Evolutionary conservation across 2,329 filamentous ascomycete species (phyloP).

Genomic region (Cryphonectria japonica): DNA sequence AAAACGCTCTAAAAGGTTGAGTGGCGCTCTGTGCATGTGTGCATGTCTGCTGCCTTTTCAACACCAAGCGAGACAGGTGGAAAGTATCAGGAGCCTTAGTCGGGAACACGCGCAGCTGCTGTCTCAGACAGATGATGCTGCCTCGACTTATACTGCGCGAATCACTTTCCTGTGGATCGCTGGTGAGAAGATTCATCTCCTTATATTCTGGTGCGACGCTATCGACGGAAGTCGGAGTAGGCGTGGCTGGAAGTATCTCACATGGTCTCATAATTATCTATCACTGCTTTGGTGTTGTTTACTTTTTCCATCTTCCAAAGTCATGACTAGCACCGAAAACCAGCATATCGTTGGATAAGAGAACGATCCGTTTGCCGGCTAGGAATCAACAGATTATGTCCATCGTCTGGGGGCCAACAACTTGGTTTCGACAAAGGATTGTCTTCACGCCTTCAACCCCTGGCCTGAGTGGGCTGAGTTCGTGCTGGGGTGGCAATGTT

Average conservation of each 20-base stretch:
- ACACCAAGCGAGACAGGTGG: not conserved
- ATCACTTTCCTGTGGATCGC: not conserved
- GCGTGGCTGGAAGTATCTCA: not conserved
- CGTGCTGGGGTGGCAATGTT: not conserved
- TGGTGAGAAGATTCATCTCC: not conserved
- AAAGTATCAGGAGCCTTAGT: not conserved
- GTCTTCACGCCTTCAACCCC: not conserved
- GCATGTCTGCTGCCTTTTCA: not conserved
- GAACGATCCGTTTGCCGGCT: not conserved
- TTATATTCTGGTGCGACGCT: not conserved
- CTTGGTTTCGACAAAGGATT: not conserved
- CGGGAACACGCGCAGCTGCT: conserved; percentile 4
- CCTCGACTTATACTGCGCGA: conserved; percentile 7
- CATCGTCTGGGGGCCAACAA: not conserved
- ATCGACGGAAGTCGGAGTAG: not conserved
- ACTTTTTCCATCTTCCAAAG: not conserved
- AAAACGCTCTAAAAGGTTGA: not conserved
- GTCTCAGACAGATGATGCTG: conserved; percentile 20
- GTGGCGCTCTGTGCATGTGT: conserved; percentile 1
- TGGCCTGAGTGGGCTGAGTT: too few relatives aligned
- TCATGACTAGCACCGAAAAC: not conserved
- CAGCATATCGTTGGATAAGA: not conserved
- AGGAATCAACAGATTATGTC: not conserved
- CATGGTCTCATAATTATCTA: not conserved
- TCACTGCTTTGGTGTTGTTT: not conserved